Base-by-base conservation (phyloP, 83 land plant genomes). In the Picea abies region DNA sequence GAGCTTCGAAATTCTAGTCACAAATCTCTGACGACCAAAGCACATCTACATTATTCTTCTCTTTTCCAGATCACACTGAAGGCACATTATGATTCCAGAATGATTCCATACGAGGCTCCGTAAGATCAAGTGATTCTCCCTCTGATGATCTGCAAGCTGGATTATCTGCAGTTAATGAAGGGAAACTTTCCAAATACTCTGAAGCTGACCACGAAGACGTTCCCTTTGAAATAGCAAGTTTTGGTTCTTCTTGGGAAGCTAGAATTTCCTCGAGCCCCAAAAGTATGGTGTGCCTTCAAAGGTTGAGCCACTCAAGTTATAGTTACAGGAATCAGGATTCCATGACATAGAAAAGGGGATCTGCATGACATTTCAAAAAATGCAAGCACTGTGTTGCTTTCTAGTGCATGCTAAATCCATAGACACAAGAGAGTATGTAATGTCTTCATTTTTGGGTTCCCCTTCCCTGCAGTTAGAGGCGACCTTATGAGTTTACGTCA, bases 71-170 rank as follows among this genome's bases (percentile, higher is more conserved):
- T 61, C 63, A 35, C 26, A 69, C 65, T 78, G 41, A 65, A 22
- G n/a, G 32, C 63, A 82, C 56, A 56, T 79, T 85, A 67, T 63
- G 63, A 81, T 90, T 67, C 84, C 81, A 83, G 75, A 94, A 94
- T 44, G 86, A 83, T 58, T 94, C 96, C 25, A 94, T 77, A 22
- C 96, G 87, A 0, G 96, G 96, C 81, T 94, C 92, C 1, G 87
- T 87, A 37, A 94, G 83, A 70, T 94, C 96, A 19, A 92, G 92
- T 14, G 79, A 63, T 69, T 90, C 92, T 41, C 87, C 92, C 29
- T 89, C 94, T 3, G 72, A 76, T n/a, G 79, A 67, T 20, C 83
- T 85, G 75, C 83, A 70, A 73, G 82, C 87, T 61, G 67, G 86
- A 19, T 71, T 84, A 10, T 67, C 79, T 52, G 91, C 82, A 3